phyloP scores from a whole-genome alignment of 331 rosid genomes.

The Erythrophleum ivorense region DNA sequence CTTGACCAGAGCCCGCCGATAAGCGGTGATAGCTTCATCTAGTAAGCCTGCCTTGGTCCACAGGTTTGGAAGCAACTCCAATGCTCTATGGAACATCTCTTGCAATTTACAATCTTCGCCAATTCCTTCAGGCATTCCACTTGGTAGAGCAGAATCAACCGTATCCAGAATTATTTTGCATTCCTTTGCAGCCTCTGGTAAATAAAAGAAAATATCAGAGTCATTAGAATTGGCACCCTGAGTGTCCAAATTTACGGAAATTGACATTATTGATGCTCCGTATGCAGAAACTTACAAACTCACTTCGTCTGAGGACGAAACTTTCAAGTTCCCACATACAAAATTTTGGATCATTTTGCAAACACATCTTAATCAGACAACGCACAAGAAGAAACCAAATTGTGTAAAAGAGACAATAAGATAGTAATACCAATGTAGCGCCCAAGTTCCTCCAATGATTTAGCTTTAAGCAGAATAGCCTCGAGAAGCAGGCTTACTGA shows the following conservation, averaged over 20 bases:
- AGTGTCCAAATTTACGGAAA: background rate
- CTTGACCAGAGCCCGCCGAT: constrained; percentile 71
- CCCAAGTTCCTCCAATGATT: constrained; percentile 81
- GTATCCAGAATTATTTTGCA: constrained; percentile 85
- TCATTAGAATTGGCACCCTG: constrained; percentile 16
- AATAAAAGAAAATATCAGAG: constrained; percentile 41
- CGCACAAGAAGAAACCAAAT: constrained; percentile 3
- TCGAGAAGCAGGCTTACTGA: constrained; percentile 92
- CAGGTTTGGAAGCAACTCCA: constrained; percentile 78
- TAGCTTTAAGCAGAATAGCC: constrained; percentile 91
- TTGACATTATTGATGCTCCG: constrained; percentile 22
- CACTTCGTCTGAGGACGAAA: background rate
- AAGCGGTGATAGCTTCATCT: constrained; percentile 81
- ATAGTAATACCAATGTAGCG: constrained; percentile 58
- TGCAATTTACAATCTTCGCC: constrained; percentile 84
- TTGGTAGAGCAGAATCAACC: constrained; percentile 78
- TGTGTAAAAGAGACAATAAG: constrained; percentile 19
- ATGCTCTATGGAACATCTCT: constrained; percentile 81
- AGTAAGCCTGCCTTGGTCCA: constrained; percentile 79
- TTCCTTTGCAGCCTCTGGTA: constrained; percentile 82
- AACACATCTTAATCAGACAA: constrained; percentile 30
- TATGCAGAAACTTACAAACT: background rate
- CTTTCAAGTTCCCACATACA: constrained; percentile 9
- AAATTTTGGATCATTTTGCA: constrained; percentile 21
- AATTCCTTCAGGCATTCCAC: constrained; percentile 71